phyloP scores from a whole-genome alignment of 805 yeast genomes.

The Metschnikowia lachancei region DNA sequence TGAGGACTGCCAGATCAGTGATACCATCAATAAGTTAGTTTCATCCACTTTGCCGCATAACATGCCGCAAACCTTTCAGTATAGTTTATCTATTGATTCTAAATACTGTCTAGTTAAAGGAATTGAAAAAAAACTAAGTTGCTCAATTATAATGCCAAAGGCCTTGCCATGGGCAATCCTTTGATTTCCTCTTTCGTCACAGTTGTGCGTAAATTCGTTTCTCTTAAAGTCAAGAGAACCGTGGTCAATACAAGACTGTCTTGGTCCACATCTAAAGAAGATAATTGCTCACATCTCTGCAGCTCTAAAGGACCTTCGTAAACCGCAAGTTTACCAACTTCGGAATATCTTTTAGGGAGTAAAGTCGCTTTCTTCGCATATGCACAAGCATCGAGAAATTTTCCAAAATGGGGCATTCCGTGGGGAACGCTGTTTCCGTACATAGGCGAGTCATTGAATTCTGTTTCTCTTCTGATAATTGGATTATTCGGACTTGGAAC shows the following conservation, averaged over 20 bases:
- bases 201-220: constrained; percentile 26
- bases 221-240: constrained; percentile 33
- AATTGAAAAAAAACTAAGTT: too few relatives aligned
- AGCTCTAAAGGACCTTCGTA: constrained; percentile 24
- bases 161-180: background rate
- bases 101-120: too few relatives aligned
- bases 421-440: constrained; percentile 24
- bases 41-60: too few relatives aligned
- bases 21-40: too few relatives aligned
- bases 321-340: constrained; percentile 32
- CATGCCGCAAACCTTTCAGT: too few relatives aligned
- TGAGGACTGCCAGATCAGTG: too few relatives aligned
- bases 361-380: constrained; percentile 21
- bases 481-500: constrained; percentile 29
- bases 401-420: constrained; percentile 40
- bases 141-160: too few relatives aligned
- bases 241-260: constrained; percentile 34
- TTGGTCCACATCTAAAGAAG: constrained; percentile 29
- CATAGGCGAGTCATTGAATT: constrained; percentile 7
- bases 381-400: constrained; percentile 28
- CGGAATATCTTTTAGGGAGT: constrained; percentile 37
- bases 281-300: constrained; percentile 17
- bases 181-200: constrained; percentile 5
- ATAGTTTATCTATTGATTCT: too few relatives aligned
- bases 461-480: constrained; percentile 20